Conservation (phyloP, 192 early-diverging fungal genomes). For the Cladochytrium replicatum region DNA sequence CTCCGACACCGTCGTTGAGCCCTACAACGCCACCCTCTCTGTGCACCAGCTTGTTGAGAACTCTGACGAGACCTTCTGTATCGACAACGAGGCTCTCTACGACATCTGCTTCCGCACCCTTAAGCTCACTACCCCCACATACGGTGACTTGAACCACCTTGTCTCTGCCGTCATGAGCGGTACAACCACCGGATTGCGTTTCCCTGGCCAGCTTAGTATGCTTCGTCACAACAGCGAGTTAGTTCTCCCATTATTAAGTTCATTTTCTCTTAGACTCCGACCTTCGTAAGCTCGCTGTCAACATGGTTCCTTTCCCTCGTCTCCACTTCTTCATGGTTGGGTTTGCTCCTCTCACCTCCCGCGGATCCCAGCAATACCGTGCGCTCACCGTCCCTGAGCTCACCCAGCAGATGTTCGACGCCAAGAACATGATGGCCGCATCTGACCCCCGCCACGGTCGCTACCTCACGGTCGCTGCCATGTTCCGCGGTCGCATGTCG, state of each 20-base stretch:
- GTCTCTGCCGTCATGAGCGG: conserved; percentile 96
- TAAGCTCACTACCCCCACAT: conserved; percentile 85
- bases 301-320: conserved; percentile 86
- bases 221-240: not conserved
- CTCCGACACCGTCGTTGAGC: conserved; percentile 97
- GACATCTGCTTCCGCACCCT: conserved; percentile 98
- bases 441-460: conserved; percentile 91
- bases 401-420: conserved; percentile 95
- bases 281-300: not conserved
- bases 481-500: conserved; percentile 93
- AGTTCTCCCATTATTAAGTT: not conserved
- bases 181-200: conserved; percentile 93
- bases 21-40: conserved; percentile 96
- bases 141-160: conserved; percentile 92
- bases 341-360: conserved; percentile 85
- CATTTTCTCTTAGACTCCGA: not conserved
- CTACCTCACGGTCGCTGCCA: conserved; percentile 92
- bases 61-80: conserved; percentile 99
- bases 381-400: conserved; percentile 79
- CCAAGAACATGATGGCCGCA: conserved; percentile 93
- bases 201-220: conserved; percentile 94
- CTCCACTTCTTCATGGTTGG: conserved; percentile 98
- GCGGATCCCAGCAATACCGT: conserved; percentile 76
- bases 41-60: conserved; percentile 98
- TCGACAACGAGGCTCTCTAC: conserved; percentile 98